Percentiles rank a stretch among this genome's conserved stretches.
Conservation (phyloP, 257 asterid genomes). For the Lycium ferocissimum region DNA sequence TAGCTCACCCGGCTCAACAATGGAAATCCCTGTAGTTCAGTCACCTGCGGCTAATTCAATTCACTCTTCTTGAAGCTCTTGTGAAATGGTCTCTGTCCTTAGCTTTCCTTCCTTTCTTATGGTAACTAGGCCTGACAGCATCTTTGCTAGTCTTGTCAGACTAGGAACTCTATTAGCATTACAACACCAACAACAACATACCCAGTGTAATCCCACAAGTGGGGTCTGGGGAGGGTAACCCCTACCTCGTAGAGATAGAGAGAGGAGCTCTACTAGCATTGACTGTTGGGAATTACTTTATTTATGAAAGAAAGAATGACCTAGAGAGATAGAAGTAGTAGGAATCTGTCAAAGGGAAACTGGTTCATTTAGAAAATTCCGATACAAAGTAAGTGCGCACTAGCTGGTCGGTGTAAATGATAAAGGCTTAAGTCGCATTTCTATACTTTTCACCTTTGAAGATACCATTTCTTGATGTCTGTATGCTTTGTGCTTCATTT, state of each 20-base stretch:
- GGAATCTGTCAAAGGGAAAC: not conserved
- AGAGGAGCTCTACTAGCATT: not conserved
- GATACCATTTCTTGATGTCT: not conserved
- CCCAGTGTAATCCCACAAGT: too few species aligned
- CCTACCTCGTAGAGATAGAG: too few species aligned
- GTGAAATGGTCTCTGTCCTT: not conserved
- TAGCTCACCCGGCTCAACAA: not conserved
- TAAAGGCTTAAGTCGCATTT: not conserved
- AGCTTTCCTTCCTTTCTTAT: not conserved
- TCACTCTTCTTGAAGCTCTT: slow-evolving; percentile 14
- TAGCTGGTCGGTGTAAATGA: not conserved
- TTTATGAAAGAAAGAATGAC: not conserved
- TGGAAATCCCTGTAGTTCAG: not conserved
- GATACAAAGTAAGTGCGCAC: slow-evolving; percentile 9
- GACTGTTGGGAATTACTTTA: not conserved
- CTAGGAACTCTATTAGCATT: not conserved
- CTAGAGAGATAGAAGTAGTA: not conserved
- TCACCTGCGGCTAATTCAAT: not conserved
- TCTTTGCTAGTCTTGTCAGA: not conserved
- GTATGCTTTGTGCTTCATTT: not conserved
- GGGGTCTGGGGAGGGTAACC: too few species aligned
- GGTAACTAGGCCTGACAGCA: not conserved
- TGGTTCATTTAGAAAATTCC: slow-evolving; percentile 1
- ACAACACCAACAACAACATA: too few species aligned
- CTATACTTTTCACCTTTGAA: slow-evolving; percentile 7